A percentile compares a stretch with the other conserved stretches of the same genome.
Conservation (phyloP, 2,329 filamentous ascomycete species). For the Ploettnerulaceae sp. region DNA sequence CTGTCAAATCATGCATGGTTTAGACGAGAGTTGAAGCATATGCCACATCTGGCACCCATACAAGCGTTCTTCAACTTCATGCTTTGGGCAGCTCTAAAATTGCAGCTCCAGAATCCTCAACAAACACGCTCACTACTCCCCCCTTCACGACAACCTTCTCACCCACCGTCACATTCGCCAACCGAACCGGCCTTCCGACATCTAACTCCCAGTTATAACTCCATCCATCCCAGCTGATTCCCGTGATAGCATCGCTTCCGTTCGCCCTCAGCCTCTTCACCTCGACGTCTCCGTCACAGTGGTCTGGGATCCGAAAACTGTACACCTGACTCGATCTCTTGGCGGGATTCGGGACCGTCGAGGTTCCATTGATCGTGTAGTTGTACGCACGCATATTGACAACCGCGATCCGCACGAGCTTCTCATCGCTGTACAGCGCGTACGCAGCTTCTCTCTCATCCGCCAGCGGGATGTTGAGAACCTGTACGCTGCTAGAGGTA, state of each 20-base stretch:
- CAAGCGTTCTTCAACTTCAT: too few species aligned
- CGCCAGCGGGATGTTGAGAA: slow-evolving; percentile 44
- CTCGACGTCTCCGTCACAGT: slow-evolving; percentile 25
- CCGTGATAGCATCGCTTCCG: slow-evolving; percentile 58
- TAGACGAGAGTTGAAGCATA: too few species aligned
- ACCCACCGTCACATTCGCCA: slow-evolving; percentile 50
- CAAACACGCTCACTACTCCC: slow-evolving; percentile 37
- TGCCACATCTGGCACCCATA: too few species aligned
- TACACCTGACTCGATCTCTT: slow-evolving; percentile 38
- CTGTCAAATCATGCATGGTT: too few species aligned
- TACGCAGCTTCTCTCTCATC: slow-evolving; percentile 46
- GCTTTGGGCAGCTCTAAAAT: slow-evolving; percentile 22
- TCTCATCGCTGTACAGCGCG: slow-evolving; percentile 45
- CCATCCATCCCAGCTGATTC: slow-evolving; percentile 56
- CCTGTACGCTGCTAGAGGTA: slow-evolving; percentile 35
- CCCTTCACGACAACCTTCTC: slow-evolving; percentile 39
- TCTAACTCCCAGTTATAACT: slow-evolving; percentile 59
- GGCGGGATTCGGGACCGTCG: slow-evolving; percentile 26
- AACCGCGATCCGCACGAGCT: slow-evolving; percentile 46
- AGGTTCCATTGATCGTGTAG: slow-evolving; percentile 44
- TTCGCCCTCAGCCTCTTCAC: slow-evolving; percentile 53
- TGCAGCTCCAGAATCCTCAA: slow-evolving; percentile 41
- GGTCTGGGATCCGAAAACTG: slow-evolving; percentile 36
- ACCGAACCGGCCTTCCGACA: slow-evolving; percentile 46
- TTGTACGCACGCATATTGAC: slow-evolving; percentile 58